A percentile compares a stretch with the other conserved stretches of the same genome.
These are phyloP conservation scores for Cucumis melo DNA, from an alignment of 306 rosid genomes.

Conservation along the genomic window DNA sequence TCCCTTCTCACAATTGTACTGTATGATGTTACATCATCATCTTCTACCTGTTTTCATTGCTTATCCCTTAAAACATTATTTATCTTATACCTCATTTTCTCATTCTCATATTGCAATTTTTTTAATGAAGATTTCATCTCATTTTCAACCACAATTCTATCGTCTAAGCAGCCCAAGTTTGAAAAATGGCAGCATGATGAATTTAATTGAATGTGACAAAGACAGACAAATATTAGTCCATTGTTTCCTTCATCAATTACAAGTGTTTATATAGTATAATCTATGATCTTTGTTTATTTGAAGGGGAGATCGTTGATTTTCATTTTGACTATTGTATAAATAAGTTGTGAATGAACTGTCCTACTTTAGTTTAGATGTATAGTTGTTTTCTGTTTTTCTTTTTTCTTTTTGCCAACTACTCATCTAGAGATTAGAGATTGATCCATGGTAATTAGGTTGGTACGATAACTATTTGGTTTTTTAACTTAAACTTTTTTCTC, in stretches of 20 bases:
- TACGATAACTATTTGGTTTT: too few species aligned
- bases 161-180: neutral
- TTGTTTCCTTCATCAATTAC: neutral
- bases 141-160: neutral
- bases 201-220: neutral
- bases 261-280: neutral
- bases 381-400: too few species aligned
- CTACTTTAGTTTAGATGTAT: too few species aligned
- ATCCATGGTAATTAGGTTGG: too few species aligned
- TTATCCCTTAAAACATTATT: neutral
- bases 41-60: neutral
- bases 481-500: too few species aligned
- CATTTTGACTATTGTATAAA: too few species aligned
- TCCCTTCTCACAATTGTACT: neutral
- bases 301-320: too few species aligned
- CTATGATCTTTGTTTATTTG: too few species aligned
- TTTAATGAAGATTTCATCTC: neutral
- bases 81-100: neutral
- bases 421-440: too few species aligned
- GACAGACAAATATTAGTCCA: neutral
- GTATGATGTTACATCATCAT: neutral
- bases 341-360: too few species aligned
- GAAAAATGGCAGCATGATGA: neutral
- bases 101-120: neutral
- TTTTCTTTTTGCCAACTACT: too few species aligned